A percentile compares a stretch with the other conserved stretches of the same genome.
Evolutionary conservation across 2,329 filamentous ascomycete genomes (phyloP).

Genomic region (Phaeosphaeria sp.): DNA sequence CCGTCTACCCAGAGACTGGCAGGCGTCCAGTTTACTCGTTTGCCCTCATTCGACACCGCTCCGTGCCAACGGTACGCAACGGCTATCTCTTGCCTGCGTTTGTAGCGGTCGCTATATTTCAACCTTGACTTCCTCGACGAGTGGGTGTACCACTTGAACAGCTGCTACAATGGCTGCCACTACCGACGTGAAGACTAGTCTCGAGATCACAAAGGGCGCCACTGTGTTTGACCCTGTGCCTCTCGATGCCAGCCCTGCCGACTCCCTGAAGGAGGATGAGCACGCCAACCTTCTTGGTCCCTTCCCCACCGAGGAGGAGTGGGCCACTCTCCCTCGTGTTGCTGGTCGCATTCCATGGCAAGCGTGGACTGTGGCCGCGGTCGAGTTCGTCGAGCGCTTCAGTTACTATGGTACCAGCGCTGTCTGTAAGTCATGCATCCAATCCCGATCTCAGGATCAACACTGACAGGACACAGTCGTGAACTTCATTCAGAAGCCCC

Average conservation of each 20-base stretch:
- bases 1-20: background rate
- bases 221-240: constrained; percentile 34
- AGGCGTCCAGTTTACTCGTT: constrained; percentile 11
- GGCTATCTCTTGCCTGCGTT: background rate
- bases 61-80: constrained; percentile 7
- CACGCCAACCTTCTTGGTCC: constrained; percentile 28
- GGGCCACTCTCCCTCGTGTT: constrained; percentile 45
- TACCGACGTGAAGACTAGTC: constrained; percentile 34
- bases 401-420: constrained; percentile 48
- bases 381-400: constrained; percentile 47
- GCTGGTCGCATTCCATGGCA: constrained; percentile 44
- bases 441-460: background rate
- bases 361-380: constrained; percentile 44
- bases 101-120: background rate
- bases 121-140: background rate
- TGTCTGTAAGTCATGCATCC: constrained; percentile 31
- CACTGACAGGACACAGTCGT: constrained; percentile 20
- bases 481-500: constrained; percentile 48
- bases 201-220: constrained; percentile 42
- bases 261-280: constrained; percentile 27
- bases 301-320: constrained; percentile 46
- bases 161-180: constrained; percentile 27
- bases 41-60: constrained; percentile 4
- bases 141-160: background rate
- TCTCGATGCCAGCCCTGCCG: constrained; percentile 29